Base-by-base conservation (phyloP, 2,329 filamentous ascomycete genomes). In the Aspergillus novofumigatus region DNA sequence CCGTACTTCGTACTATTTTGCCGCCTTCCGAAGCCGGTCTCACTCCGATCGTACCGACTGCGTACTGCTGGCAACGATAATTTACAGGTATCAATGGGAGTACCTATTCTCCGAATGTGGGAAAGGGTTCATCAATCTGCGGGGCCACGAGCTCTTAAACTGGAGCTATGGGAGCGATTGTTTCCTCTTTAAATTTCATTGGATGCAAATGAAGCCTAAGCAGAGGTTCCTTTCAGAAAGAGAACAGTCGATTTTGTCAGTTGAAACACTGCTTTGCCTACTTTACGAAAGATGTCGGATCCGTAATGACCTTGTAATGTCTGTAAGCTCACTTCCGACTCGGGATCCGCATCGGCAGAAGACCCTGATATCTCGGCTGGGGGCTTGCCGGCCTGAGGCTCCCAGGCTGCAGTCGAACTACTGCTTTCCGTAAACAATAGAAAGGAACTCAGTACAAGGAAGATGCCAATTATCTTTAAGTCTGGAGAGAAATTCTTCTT, bases 21-120 rank as follows among this genome's bases (percentile, higher is more conserved):
- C 62, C 62, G 62, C 58, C 61, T 59, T 61, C 60, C 61, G 62
- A 64, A 62, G 63, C 60, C 61, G 63, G 56, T 56, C 61, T 61
- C 61, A 60, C 59, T 10, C 41, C 26, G 25, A 20, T 20, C 20
- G 28, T 56, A 52, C 53, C 32, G 32, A 17, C 32, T 35, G 11
- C 29, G 11, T 35, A 45, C 49, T 7, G 29, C 23, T 48, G 41
- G 28, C 20, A 14, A 14, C 23, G 23, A 23, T 26, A 47, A 47
- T 47, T 47, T 47, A 47, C 44, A 14, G 4, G 6, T 44, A 21
- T 21, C 10, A 21, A 11, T 14, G 10, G 8, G 17, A 29, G 28
- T 29, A n/a, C n/a, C n/a, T n/a, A 11, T 11, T 6, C 14, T 35
- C 32, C 32, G 3, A 7, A 17, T 14, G 23, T 26, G 44, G 44